These are phyloP conservation scores for Calendula officinalis DNA, from an alignment of 129 eudicot genomes.

Conservation along the genomic window DNA sequence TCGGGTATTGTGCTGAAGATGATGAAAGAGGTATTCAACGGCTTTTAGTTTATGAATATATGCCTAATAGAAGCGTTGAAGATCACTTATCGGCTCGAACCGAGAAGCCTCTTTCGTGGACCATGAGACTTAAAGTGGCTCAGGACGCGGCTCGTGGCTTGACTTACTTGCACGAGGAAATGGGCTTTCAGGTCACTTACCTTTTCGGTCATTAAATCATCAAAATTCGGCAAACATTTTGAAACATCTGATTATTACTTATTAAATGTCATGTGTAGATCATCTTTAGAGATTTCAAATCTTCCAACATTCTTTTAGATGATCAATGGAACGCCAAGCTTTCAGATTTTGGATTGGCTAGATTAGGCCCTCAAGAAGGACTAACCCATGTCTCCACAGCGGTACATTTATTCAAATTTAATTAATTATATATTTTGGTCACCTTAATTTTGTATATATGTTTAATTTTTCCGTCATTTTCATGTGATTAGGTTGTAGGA, in stretches of 20 bases:
- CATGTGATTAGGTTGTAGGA: slow-evolving; percentile 64
- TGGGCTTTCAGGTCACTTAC: slow-evolving; percentile 79
- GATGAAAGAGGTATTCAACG: slow-evolving; percentile 98
- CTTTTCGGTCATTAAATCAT: background rate
- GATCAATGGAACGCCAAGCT: slow-evolving; percentile 93
- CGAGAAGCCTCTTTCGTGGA: slow-evolving; percentile 65
- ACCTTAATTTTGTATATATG: background rate
- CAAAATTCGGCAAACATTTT: too few species aligned
- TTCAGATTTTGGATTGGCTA: slow-evolving; percentile 94
- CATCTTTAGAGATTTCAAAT: slow-evolving; percentile 90
- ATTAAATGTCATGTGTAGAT: slow-evolving; percentile 44
- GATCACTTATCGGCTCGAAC: slow-evolving; percentile 63
- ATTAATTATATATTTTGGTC: background rate
- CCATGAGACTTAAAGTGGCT: slow-evolving; percentile 84
- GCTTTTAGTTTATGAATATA: slow-evolving; percentile 80
- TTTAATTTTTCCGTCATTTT: background rate
- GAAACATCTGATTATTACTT: too few species aligned
- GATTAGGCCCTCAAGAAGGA: slow-evolving; percentile 94
- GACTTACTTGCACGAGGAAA: slow-evolving; percentile 79
- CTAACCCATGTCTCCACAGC: slow-evolving; percentile 92
- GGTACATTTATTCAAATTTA: slow-evolving; percentile 39
- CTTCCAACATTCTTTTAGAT: slow-evolving; percentile 91
- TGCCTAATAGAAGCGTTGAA: slow-evolving; percentile 97
- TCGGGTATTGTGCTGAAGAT: slow-evolving; percentile 96
- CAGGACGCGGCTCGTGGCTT: slow-evolving; percentile 96